Evolutionary conservation across 2,329 filamentous ascomycete genomes (phyloP).

Genomic region (Dothidotthia symphoricarpi): DNA sequence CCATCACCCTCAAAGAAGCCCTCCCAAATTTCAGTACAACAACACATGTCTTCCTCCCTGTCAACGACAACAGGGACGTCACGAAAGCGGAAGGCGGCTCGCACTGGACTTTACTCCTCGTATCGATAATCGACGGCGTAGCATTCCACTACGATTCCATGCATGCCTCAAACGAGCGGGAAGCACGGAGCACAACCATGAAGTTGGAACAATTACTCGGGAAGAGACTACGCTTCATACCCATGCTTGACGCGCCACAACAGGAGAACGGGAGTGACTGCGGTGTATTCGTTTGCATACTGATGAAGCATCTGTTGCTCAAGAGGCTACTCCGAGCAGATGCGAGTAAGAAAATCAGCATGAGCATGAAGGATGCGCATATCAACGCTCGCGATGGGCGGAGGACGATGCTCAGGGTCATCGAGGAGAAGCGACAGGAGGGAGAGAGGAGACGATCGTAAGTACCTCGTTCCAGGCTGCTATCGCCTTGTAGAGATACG

Average conservation of each 20-base stretch:
- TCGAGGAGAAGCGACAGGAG: slow-evolving; percentile 82
- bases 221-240: slow-evolving; percentile 69
- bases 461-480: slow-evolving; percentile 42
- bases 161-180: slow-evolving; percentile 68
- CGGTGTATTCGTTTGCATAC: slow-evolving; percentile 90
- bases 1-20: slow-evolving; percentile 59
- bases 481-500: background rate
- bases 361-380: slow-evolving; percentile 84
- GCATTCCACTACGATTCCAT: slow-evolving; percentile 97
- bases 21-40: slow-evolving; percentile 77
- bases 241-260: slow-evolving; percentile 81
- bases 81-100: slow-evolving; percentile 87
- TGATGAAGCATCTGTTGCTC: slow-evolving; percentile 91
- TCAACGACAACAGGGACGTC: slow-evolving; percentile 80
- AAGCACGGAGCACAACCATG: slow-evolving; percentile 67
- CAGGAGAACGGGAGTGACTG: slow-evolving; percentile 94
- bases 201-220: slow-evolving; percentile 69
- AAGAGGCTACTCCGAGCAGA: slow-evolving; percentile 78
- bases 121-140: slow-evolving; percentile 82
- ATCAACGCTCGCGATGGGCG: slow-evolving; percentile 77
- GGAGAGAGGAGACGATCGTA: slow-evolving; percentile 80
- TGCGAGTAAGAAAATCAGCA: slow-evolving; percentile 81
- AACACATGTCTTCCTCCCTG: slow-evolving; percentile 91
- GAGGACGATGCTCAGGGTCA: slow-evolving; percentile 88
- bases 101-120: slow-evolving; percentile 92